Evolutionary conservation across 768 basidiomycete genomes (phyloP).

Genomic region (Crepidotus variabilis): DNA sequence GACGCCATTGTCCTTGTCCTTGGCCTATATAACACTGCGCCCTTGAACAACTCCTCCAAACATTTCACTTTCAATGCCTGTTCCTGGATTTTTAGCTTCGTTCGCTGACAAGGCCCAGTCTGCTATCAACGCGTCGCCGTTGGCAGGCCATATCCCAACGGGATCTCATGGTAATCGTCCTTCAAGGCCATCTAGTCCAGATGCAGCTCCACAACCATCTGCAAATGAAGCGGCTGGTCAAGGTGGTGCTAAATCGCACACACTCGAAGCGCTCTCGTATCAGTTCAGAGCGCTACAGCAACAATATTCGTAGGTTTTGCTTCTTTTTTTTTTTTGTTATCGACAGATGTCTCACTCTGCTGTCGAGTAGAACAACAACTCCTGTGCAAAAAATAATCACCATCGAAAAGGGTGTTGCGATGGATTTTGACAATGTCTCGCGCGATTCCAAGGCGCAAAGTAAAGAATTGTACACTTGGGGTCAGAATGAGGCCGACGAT

Average conservation of each 20-base stretch:
- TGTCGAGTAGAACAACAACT: slow-evolving; percentile 48
- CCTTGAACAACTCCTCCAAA: slow-evolving; percentile 6
- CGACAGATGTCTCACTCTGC: slow-evolving; percentile 6
- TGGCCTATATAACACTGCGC: background rate
- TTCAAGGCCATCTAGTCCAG: slow-evolving; percentile 32
- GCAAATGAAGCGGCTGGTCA: slow-evolving; percentile 40
- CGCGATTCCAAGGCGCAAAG: slow-evolving; percentile 69
- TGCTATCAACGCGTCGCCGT: slow-evolving; percentile 59
- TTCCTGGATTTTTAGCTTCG: slow-evolving; percentile 59
- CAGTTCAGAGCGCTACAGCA: slow-evolving; percentile 72
- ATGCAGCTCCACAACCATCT: slow-evolving; percentile 32
- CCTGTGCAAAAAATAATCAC: slow-evolving; percentile 81
- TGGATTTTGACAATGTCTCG: slow-evolving; percentile 66
- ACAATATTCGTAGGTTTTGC: slow-evolving; percentile 57
- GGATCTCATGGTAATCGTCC: slow-evolving; percentile 13
- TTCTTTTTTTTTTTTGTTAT: background rate
- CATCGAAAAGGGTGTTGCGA: slow-evolving; percentile 68
- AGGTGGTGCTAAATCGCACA: slow-evolving; percentile 45
- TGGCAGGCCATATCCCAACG: slow-evolving; percentile 51
- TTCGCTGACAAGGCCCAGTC: slow-evolving; percentile 76
- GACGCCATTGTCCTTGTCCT: slow-evolving; percentile 6
- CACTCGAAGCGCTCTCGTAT: slow-evolving; percentile 63
- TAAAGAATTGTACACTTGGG: slow-evolving; percentile 87
- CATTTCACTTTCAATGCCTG: slow-evolving; percentile 39
- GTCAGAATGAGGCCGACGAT: slow-evolving; percentile 66